Evolutionary conservation across 2,329 filamentous ascomycete species (phyloP), one percentile per base, ranked within the genome.

Genomic region (Talaromyces sp.): DNA sequence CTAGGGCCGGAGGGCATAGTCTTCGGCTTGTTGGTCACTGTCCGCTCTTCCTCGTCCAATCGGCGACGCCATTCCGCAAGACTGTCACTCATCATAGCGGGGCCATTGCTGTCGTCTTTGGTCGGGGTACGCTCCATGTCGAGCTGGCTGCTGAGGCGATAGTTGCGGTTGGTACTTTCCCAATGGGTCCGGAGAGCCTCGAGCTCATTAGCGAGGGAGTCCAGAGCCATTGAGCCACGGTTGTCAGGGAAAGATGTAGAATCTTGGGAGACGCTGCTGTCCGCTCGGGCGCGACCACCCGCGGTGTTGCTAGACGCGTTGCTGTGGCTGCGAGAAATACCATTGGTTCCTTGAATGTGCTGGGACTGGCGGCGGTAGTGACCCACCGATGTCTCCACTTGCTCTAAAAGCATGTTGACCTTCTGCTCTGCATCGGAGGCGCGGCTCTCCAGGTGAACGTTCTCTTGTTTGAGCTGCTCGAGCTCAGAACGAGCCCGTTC

Each of bases 141-240:
- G 65, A 96, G 95, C 47, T 89, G 86, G 66, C 88, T 92, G 73
- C 90, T 96, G 40, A 97, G 78, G 20, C 94, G 88, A 72, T 97
- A 97, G 66, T 90, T 95, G 74, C 95, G 94, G 76, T 93, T 97
- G 11, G 91, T 96, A 35, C 88, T 90, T 75, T 97, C 91, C 94
- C 94, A 99, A 65, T 97, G 92, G 47, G 81, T 90, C 47, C 93
- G 86, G 43, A 99, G 80, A 11, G 90, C 89, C 70, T 99, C 94
- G 7, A 99, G 85, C 76, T 99, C 94, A 58, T 85, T 91, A 10
- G 94, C 93, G 20, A 99, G 83, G 59, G 88, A 94, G 73, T 99
- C 94, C 17, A 99, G 82, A 3, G 92, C 93, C 62, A 86, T 77
- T 1, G 82, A 86, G 48, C 84, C 85, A 45, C 85, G 82, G 59